Base-by-base conservation (phyloP, 805 yeast species). In the Yarrowia osloensis region DNA sequence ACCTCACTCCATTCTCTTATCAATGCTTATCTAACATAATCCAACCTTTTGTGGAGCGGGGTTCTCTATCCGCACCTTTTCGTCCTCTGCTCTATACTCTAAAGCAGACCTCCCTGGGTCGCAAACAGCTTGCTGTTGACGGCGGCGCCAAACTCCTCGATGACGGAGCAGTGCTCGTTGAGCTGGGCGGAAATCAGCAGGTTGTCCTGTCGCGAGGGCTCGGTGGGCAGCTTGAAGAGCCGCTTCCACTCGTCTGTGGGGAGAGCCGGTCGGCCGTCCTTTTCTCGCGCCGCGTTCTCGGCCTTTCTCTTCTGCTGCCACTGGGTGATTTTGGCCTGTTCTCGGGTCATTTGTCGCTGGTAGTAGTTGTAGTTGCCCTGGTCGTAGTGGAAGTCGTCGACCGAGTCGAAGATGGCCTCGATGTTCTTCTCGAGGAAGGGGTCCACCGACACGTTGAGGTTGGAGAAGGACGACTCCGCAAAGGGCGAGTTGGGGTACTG, bases 351-450 rank as follows among this genome's bases (percentile, higher is more conserved):
- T 72, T 85, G 88, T 80, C 96, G 86, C 79, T 89, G 95, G 80
- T 85, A 89, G 78, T 88, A 89, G 81, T 89, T 88, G 81, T 88
- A 87, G 78, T 87, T 89, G 71, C 88, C 87, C 76, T 88, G 90
- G 75, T 88, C 92, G 76, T 87, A 87, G 79, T 87, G 88, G 79
- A 85, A 86, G 59, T 88, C 86, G 76, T 90, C 95, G 46, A 90
- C 82, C 63, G 90, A 85, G 69, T 85, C 87, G 74, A 85, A 82
- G 70, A 89, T 81, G 55, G 84, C 83, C 74, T 89, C 93, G 68
- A 86, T 84, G 69, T 81, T 81, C 69, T 74, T 72, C 69, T 78
- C 77, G 52, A 82, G 70, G 67, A 77, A 77, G 19, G 80, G 76
- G 69, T 79, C 81, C 69, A 79, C 78, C 24, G 81, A 76, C 22